A percentile compares a stretch with the other conserved stretches of the same genome.
These are phyloP conservation scores for Aristolochia californica DNA, from an alignment of 164 flowering plant genomes.

Conservation along the genomic window DNA sequence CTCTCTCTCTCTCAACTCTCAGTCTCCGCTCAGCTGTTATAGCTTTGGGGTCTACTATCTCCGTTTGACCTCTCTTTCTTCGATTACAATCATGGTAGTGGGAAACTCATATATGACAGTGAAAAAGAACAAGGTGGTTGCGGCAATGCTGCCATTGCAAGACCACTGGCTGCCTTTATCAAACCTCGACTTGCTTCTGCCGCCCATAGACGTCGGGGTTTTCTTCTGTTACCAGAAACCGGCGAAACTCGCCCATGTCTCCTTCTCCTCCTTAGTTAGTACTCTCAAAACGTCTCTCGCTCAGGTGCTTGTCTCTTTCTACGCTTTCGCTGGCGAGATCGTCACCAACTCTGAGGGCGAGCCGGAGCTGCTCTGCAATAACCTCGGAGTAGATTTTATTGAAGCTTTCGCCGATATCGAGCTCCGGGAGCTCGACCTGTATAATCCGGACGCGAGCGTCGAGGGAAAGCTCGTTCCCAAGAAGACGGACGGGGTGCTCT, in stretches of 20 bases:
- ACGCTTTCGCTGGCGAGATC: slow-evolving; percentile 28
- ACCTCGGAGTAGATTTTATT: slow-evolving; percentile 32
- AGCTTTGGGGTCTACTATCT: not conserved
- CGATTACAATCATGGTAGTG: not conserved
- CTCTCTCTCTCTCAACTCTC: not conserved
- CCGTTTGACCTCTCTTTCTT: not conserved
- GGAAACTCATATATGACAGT: slow-evolving; percentile 15
- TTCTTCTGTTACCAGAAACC: slow-evolving; percentile 32
- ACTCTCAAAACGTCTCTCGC: slow-evolving; percentile 20
- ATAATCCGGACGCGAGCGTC: slow-evolving; percentile 31
- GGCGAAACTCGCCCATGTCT: not conserved
- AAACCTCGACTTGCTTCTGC: slow-evolving; percentile 39
- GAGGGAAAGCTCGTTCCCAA: slow-evolving; percentile 34
- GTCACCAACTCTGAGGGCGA: slow-evolving; percentile 21
- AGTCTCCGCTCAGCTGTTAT: not conserved
- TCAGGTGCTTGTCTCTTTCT: slow-evolving; percentile 19
- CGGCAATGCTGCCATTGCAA: slow-evolving; percentile 27
- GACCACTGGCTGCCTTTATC: slow-evolving; percentile 37
- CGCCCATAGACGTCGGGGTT: slow-evolving; percentile 30
- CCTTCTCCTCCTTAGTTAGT: slow-evolving; percentile 7
- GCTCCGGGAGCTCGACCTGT: slow-evolving; percentile 21
- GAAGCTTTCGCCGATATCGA: slow-evolving; percentile 32
- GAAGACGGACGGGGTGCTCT: slow-evolving; percentile 27
- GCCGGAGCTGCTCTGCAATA: slow-evolving; percentile 34
- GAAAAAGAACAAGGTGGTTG: slow-evolving; percentile 19